Percentiles rank a stretch among this genome's conserved stretches.
These are phyloP conservation scores for Cercophora scortea DNA, from an alignment of 495 filamentous ascomycete species.

Conservation along the genomic window DNA sequence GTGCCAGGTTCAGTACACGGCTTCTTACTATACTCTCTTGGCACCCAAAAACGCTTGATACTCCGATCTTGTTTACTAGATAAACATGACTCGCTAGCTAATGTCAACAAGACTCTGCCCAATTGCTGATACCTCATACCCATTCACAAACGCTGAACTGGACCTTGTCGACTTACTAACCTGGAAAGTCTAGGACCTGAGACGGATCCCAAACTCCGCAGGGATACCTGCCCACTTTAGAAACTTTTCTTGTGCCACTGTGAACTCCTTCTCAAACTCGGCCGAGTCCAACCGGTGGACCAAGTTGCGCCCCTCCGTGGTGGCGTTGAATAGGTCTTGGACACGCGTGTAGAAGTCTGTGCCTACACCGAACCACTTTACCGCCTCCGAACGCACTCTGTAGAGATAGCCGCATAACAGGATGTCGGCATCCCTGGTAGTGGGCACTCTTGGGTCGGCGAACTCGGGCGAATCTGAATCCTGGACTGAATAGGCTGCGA, in stretches of 20 bases:
- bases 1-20: too few species aligned
- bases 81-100: too few species aligned
- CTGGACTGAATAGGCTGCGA: conserved; percentile 3
- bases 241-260: conserved; percentile 8
- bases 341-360: conserved; percentile 8
- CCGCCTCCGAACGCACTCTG: conserved; percentile 4
- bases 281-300: conserved; percentile 1
- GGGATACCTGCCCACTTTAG: conserved; percentile 14
- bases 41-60: too few species aligned
- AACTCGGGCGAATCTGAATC: neutral
- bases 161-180: too few species aligned
- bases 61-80: too few species aligned
- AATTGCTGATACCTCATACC: too few species aligned
- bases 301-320: neutral
- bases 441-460: conserved; percentile 5
- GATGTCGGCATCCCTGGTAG: conserved; percentile 2
- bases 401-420: conserved; percentile 14
- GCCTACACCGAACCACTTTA: conserved; percentile 9
- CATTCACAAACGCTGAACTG: too few species aligned
- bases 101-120: too few species aligned
- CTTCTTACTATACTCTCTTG: too few species aligned
- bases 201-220: neutral
- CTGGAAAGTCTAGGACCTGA: too few species aligned
- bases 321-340: neutral
- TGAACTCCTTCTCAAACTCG: conserved; percentile 12